phyloP scores from a whole-genome alignment of 768 basidiomycete genomes.

The Boletus reticuloceps region DNA sequence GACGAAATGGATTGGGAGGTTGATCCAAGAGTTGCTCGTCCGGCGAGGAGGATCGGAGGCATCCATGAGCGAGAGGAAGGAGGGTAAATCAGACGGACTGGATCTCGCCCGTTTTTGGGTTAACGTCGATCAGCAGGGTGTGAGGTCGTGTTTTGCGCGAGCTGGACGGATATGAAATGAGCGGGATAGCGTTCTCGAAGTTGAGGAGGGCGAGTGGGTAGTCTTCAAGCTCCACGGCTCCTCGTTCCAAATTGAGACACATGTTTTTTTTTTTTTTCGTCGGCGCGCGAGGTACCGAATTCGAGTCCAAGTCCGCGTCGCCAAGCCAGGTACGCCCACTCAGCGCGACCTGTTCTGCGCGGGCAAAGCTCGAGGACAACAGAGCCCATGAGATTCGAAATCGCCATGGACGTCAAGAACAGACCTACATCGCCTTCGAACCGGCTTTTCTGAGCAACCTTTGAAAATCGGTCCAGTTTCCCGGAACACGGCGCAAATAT shows the following conservation, averaged over 20 bases:
- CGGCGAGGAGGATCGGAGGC: constrained; percentile 21
- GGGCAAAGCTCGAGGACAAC: background rate
- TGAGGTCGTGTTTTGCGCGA: constrained; percentile 7
- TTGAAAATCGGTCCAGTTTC: constrained; percentile 14
- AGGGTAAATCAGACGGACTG: background rate
- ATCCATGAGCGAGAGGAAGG: constrained; percentile 16
- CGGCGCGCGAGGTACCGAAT: constrained; percentile 7
- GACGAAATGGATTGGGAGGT: constrained; percentile 50
- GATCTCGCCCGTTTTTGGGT: constrained; percentile 8
- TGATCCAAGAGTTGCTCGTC: constrained; percentile 27
- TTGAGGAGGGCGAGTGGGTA: background rate
- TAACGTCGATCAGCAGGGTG: constrained; percentile 3
- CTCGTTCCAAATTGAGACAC: constrained; percentile 26
- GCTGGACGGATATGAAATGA: constrained; percentile 9
- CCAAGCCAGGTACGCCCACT: constrained; percentile 12
- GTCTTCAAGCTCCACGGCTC: constrained; percentile 4
- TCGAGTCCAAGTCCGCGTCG: constrained; percentile 1
- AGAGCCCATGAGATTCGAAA: background rate
- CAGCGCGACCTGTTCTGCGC: background rate
- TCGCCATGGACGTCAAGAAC: background rate
- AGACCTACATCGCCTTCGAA: background rate
- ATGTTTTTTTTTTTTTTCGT: background rate
- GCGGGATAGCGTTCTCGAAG: background rate
- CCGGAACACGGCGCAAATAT: constrained; percentile 27
- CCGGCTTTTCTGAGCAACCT: background rate